Base-by-base conservation (phyloP, 2,329 filamentous ascomycete genomes). In the Aspergillus sp. region DNA sequence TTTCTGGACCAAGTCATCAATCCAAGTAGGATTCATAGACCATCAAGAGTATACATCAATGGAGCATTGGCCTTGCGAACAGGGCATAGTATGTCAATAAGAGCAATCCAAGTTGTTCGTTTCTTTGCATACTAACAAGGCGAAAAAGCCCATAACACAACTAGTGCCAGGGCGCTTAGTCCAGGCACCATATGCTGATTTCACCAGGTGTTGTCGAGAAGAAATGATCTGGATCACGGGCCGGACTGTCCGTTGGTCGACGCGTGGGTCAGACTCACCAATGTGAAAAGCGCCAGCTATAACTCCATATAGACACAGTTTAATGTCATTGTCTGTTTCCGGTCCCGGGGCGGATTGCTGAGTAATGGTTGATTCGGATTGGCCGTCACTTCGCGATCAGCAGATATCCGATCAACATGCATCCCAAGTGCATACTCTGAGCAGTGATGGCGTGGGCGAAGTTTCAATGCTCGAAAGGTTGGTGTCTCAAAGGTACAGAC, bases 281-380 rank as follows among this genome's bases (percentile, higher is more conserved):
- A 85, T 45, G 83, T 83, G 3, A 86, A 87, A 69, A 83, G 84
- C 5, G 82, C 87, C 62, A 84, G 87, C 73, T 87, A 87, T 72
- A 78, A 86, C 60, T 72, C 76, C 30, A 75, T 71, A 38, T 72
- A 83, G 63, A 77, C 75, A 48, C 63, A 67, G 49, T 69, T 74
- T 23, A 76, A 80, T 22, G 73, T 83, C 7, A 74, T 76, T 19
- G 74, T 85, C 22, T 71, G 86, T n/a, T 78, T 77, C 15, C 87
- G 82, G 83, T 85, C 83, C 0, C 84, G 87, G 71, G 85, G 85
- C 17, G 81, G 80, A 52, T 72, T 87, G 2, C 75, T 83, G 61
- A 76, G 80, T 0, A 87, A 69, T 87, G 85, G 85, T 83, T 81
- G 0, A 74, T 85, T 64, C 86, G 85, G 64, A 85, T 75, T 87